Conservation (phyloP, 2,329 filamentous ascomycete species). For the Calonectria ilicicola region DNA sequence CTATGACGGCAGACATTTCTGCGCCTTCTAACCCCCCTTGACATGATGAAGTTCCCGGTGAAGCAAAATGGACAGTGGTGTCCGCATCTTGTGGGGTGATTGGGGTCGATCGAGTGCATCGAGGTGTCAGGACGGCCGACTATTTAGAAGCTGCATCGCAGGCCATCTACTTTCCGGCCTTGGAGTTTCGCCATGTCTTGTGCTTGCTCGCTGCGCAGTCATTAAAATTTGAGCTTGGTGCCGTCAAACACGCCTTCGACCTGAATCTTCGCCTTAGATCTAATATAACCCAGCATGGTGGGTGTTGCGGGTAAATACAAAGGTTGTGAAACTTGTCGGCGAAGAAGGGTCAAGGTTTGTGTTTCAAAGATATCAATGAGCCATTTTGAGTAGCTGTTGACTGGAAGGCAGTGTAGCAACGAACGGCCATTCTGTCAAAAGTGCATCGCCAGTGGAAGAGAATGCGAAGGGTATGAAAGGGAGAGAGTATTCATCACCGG, state of each 20-base stretch:
- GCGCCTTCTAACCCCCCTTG: slow-evolving; percentile 21
- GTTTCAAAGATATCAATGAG: neutral
- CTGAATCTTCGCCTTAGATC: neutral
- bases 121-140: slow-evolving; percentile 22
- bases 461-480: slow-evolving; percentile 72
- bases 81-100: slow-evolving; percentile 38
- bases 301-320: slow-evolving; percentile 74
- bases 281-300: slow-evolving; percentile 59
- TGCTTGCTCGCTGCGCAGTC: neutral
- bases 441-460: slow-evolving; percentile 67
- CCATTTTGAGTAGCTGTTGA: neutral
- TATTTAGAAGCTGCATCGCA: slow-evolving; percentile 37
- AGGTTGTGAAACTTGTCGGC: slow-evolving; percentile 72
- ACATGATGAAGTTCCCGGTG: slow-evolving; percentile 13
- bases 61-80: slow-evolving; percentile 27
- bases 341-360: slow-evolving; percentile 69
- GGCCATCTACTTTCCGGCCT: slow-evolving; percentile 24
- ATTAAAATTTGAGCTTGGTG: neutral
- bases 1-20: slow-evolving; percentile 30
- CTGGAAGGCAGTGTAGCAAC: slow-evolving; percentile 68
- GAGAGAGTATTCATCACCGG: slow-evolving; percentile 74
- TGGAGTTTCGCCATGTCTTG: slow-evolving; percentile 5
- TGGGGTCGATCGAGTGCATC: slow-evolving; percentile 33
- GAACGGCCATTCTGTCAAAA: slow-evolving; percentile 70
- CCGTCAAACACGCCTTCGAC: neutral